Conservation (phyloP, 176 grass and related monocot species). For the Ananas comosus region DNA sequence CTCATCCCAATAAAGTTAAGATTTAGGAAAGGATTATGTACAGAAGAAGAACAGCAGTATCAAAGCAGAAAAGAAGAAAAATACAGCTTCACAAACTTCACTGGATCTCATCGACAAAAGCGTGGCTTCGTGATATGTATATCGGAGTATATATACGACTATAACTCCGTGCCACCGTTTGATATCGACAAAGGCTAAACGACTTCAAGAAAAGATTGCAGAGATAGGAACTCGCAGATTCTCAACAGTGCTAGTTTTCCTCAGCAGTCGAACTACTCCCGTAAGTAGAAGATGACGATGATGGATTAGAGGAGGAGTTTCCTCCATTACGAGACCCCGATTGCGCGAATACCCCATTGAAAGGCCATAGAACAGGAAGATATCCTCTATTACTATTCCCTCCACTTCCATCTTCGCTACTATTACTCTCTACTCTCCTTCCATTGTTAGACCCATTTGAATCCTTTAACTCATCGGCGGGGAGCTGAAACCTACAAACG, state of each 20-base stretch:
- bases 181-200: neutral
- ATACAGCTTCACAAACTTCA: neutral
- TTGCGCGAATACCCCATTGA: constrained; percentile 50
- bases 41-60: neutral
- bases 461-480: constrained; percentile 54
- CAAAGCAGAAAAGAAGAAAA: neutral
- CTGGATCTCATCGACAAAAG: neutral
- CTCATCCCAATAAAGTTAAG: no score
- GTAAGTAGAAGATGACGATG: constrained; percentile 29
- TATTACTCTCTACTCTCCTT: constrained; percentile 23
- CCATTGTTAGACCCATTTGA: constrained; percentile 40
- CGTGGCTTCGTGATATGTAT: neutral
- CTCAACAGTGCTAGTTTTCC: constrained; percentile 17
- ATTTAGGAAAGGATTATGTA: neutral
- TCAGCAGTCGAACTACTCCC: constrained; percentile 28
- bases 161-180: neutral
- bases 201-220: no score
- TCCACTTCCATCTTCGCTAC: constrained; percentile 22
- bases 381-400: constrained; percentile 47
- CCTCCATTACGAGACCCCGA: constrained; percentile 32
- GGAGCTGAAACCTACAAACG: constrained; percentile 79
- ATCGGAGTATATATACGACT: neutral
- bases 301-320: constrained; percentile 20
- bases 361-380: constrained; percentile 59
- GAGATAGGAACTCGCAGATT: no score